Evolutionary conservation across 192 early-diverging fungal species (phyloP).

Genomic region (Coemansia sp.): DNA sequence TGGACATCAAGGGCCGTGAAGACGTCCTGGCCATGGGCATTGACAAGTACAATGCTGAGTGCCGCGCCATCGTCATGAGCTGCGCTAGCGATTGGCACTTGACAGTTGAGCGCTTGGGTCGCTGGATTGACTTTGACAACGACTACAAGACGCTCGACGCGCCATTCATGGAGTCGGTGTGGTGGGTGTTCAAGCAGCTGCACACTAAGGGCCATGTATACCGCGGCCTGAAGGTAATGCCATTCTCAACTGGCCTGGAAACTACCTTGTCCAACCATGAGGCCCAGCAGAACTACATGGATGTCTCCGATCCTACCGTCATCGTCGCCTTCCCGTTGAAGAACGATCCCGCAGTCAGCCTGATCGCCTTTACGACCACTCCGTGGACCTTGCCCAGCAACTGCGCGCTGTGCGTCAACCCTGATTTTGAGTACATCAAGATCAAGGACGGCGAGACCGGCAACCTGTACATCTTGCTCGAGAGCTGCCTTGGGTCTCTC

Average conservation of each 20-base stretch:
- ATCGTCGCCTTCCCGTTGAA: conserved; percentile 93
- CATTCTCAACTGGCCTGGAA: conserved; percentile 88
- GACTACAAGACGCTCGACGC: conserved; percentile 98
- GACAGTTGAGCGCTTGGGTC: conserved; percentile 94
- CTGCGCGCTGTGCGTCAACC: conserved; percentile 91
- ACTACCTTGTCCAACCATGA: conserved; percentile 98
- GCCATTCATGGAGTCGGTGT: conserved; percentile 97
- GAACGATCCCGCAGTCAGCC: conserved; percentile 70
- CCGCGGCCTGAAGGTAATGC: conserved; percentile 92
- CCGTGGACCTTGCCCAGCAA: conserved; percentile 98
- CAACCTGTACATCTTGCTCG: conserved; percentile 80
- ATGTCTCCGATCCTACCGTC: conserved; percentile 93
- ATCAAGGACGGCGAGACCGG: conserved; percentile 88
- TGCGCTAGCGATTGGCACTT: conserved; percentile 90
- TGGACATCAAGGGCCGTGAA: conserved; percentile 69
- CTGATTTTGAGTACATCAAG: conserved; percentile 94
- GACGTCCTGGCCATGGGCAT: conserved; percentile 95
- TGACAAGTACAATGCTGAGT: conserved; percentile 96
- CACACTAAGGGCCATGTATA: conserved; percentile 95
- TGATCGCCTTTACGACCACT: conserved; percentile 98
- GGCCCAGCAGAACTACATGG: conserved; percentile 95
- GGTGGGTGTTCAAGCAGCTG: conserved; percentile 99
- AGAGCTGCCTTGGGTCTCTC: conserved; percentile 78
- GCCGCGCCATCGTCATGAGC: conserved; percentile 95
- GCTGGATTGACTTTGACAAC: conserved; percentile 99